A percentile compares a stretch with the other conserved stretches of the same genome.
These are phyloP conservation scores for Nigrograna mackinnonii DNA, from an alignment of 2,329 filamentous ascomycete species.

Conservation along the genomic window DNA sequence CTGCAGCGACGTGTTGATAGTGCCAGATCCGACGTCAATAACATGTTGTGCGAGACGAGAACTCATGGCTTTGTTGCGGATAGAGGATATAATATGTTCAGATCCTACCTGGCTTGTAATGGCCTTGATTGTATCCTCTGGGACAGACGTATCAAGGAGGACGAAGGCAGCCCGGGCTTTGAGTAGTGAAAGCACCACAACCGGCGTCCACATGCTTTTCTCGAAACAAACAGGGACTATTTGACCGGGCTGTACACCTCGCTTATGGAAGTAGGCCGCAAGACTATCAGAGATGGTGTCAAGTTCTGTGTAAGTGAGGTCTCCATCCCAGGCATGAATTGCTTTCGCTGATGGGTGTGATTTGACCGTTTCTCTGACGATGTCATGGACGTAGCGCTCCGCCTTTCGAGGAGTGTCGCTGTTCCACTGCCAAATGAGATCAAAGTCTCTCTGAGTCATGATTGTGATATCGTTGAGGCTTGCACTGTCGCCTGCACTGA, in stretches of 20 bases:
- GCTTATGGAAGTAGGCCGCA: constrained; percentile 19
- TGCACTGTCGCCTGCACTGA: too few species aligned
- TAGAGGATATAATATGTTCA: neutral
- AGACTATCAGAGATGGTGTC: constrained; percentile 24
- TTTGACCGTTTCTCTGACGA: constrained; percentile 9
- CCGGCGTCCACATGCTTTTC: constrained; percentile 40
- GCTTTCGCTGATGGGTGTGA: constrained; percentile 4
- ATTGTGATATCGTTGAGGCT: neutral
- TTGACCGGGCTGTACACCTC: constrained; percentile 29
- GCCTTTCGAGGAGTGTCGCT: neutral
- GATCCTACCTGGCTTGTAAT: neutral
- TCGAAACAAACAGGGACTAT: constrained; percentile 42
- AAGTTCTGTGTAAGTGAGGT: constrained; percentile 33
- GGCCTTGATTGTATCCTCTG: neutral
- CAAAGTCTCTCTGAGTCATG: neutral
- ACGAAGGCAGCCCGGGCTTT: constrained; percentile 34
- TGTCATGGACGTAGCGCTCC: neutral
- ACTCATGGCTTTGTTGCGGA: neutral
- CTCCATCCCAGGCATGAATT: constrained; percentile 26
- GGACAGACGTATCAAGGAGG: constrained; percentile 2
- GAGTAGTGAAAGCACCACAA: constrained; percentile 40
- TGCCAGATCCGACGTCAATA: too few species aligned
- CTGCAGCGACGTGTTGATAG: too few species aligned
- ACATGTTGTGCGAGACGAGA: too few species aligned
- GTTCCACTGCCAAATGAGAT: neutral